These are phyloP conservation scores for Fusarium aywerte DNA, from an alignment of 2,329 filamentous ascomycete genomes.

Conservation along the genomic window DNA sequence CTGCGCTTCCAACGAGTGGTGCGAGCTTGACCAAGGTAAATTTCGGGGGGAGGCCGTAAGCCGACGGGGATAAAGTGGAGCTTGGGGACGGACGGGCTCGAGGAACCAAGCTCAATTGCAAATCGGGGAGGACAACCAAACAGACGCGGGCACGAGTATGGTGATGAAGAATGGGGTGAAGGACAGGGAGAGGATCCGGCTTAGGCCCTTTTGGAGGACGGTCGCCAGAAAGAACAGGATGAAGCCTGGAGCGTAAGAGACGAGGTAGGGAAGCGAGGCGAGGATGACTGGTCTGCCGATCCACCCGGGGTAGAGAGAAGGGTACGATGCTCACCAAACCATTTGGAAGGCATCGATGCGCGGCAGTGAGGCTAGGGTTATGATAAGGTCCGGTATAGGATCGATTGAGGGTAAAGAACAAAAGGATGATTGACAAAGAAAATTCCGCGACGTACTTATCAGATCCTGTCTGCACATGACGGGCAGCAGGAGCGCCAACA, in stretches of 20 bases:
- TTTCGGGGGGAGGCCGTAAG: conserved; percentile 42
- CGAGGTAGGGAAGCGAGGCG: conserved; percentile 28
- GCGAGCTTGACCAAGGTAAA: conserved; percentile 16
- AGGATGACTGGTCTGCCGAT: conserved; percentile 35
- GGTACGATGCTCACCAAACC: neutral
- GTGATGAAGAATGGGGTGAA: conserved; percentile 33
- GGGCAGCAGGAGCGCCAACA: conserved; percentile 57
- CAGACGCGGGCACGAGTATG: conserved; percentile 34
- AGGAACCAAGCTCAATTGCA: conserved; percentile 16
- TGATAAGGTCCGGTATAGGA: conserved; percentile 8
- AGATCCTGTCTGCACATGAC: conserved; percentile 58
- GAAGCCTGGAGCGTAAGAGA: conserved; percentile 27
- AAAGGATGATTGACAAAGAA: conserved; percentile 10
- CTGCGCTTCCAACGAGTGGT: conserved; percentile 9
- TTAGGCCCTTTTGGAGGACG: conserved; percentile 29
- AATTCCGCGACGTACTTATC: conserved; percentile 64
- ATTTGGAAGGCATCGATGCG: conserved; percentile 5
- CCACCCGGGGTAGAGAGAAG: conserved; percentile 23
- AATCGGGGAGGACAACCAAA: conserved; percentile 30
- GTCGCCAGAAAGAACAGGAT: conserved; percentile 36
- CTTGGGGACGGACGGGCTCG: conserved; percentile 18
- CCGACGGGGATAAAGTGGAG: conserved; percentile 42
- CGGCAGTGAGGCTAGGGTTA: conserved; percentile 7
- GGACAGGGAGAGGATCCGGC: conserved; percentile 31
- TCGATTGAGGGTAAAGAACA: neutral